Evolutionary conservation across 768 basidiomycete genomes (phyloP).

Genomic region (Tephrocybe sp.): DNA sequence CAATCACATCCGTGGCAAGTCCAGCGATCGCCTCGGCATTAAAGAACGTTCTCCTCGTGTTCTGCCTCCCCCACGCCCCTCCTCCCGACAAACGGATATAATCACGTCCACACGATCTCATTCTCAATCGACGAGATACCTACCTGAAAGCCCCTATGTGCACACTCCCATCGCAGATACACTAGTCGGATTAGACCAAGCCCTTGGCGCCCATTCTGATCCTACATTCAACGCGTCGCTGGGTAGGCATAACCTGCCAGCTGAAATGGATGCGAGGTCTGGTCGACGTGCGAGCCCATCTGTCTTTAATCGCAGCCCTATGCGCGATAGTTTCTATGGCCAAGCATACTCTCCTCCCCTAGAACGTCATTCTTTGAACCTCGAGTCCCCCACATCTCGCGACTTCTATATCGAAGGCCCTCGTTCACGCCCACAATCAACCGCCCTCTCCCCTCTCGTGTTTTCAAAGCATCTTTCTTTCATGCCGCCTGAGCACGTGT

Average conservation of each 20-base stretch:
- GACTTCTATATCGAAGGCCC: not conserved
- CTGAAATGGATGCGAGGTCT: conserved; percentile 2
- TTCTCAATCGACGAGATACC: not conserved
- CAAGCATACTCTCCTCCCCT: not conserved
- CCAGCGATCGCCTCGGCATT: not conserved
- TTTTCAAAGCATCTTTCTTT: conserved; percentile 5
- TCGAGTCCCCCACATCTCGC: not conserved
- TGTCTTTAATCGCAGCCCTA: not conserved
- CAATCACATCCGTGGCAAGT: conserved; percentile 13
- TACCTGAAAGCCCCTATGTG: not conserved
- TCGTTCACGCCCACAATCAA: conserved; percentile 2
- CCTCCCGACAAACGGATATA: not conserved
- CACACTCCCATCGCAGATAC: conserved; percentile 1
- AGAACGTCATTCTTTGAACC: not conserved
- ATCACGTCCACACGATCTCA: not conserved
- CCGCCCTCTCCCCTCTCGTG: conserved; percentile 11
- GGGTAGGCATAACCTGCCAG: not conserved
- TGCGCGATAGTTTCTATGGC: conserved; percentile 3
- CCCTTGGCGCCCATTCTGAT: not conserved
- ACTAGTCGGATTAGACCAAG: not conserved
- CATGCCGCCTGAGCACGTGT: not conserved
- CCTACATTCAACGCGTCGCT: not conserved
- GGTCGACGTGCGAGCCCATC: conserved; percentile 12
- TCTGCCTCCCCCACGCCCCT: not conserved
- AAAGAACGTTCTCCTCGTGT: not conserved